Evolutionary conservation across 2,329 filamentous ascomycete genomes (phyloP), one percentile per base, ranked within the genome.

Genomic region (Aureobasidium musti): DNA sequence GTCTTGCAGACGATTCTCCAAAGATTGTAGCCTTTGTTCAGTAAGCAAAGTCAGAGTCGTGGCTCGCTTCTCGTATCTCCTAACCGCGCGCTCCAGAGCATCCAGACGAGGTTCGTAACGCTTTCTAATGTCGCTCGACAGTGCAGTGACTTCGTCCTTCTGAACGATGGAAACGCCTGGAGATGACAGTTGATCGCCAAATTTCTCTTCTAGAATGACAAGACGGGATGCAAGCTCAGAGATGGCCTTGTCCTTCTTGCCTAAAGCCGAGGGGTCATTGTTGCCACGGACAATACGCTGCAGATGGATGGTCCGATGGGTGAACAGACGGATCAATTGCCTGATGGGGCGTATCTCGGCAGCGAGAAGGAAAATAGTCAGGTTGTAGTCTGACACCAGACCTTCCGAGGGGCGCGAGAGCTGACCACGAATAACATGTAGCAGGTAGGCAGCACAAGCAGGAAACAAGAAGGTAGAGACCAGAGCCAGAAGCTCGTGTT

Each of bases 21-120:
- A 81, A 23, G 87, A 84, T 47, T 86, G 84, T 67, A 97, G 85
- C 28, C 90, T 86, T 10, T 87, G 85, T 70, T 97, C 92, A 2
- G 88, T 91, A 73, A 94, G 89, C 65, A 89, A 83, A 11, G 90
- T 85, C 33, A 92, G 84, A 8, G 93, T 82, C 0, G 89, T 89
- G 5, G 90, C 87, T 72, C 92, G 91, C 79, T 96, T 97, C 79
- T 98, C 94, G 73, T 97, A 97, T 41, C 92, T 87, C 23, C 94
- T 86, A 52, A 98, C 90, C 4, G 94, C 93, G 56, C 94, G 88
- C 72, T 92, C 95, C 37, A 98, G 81, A 0, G 92, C 91, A 72
- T 97, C 93, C 6, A 98, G 83, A 67, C 97, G 92, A 0, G 91
- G 89, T 54, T 91, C 86, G 5, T 97, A 77, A 37, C 91, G 87